These are phyloP conservation scores for Pseudogymnoascus sp. DNA, from an alignment of 2,329 filamentous ascomycete genomes.

Conservation along the genomic window DNA sequence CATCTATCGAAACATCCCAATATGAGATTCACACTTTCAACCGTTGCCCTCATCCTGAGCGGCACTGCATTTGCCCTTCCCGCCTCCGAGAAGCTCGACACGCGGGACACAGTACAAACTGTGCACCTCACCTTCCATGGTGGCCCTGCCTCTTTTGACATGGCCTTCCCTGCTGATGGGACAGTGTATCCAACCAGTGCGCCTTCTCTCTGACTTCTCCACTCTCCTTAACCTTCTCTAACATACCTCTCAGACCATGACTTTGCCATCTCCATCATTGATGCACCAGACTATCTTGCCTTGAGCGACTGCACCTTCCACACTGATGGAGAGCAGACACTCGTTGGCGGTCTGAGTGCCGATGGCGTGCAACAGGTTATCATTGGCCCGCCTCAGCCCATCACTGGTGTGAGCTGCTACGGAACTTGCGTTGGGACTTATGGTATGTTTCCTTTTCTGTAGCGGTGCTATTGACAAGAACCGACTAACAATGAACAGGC, in stretches of 20 bases:
- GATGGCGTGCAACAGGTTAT: constrained; percentile 29
- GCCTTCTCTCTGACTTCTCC: constrained; percentile 9
- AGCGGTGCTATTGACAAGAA: background rate
- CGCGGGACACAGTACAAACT: background rate
- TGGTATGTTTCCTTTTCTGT: constrained; percentile 23
- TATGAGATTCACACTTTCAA: background rate
- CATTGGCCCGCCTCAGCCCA: constrained; percentile 39
- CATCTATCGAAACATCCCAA: background rate
- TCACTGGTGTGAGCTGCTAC: constrained; percentile 37
- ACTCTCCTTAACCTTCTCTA: background rate
- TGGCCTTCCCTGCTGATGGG: constrained; percentile 39
- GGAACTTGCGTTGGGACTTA: constrained; percentile 38
- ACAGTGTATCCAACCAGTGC: constrained; percentile 32
- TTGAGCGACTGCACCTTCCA: constrained; percentile 38
- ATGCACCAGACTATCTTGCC: constrained; percentile 39
- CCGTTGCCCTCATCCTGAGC: background rate
- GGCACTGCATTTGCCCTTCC: background rate
- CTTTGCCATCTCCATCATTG: constrained; percentile 35
- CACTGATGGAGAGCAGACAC: constrained; percentile 27
- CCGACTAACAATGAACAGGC: background rate
- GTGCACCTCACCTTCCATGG: constrained; percentile 36
- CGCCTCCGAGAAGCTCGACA: background rate
- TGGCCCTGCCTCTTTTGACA: constrained; percentile 34
- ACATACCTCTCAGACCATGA: constrained; percentile 30
- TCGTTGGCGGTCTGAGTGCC: constrained; percentile 29